A percentile compares a stretch with the other conserved stretches of the same genome.
Evolutionary conservation across 257 asterid species (phyloP).

Genomic region (Leonotis leonurus): DNA sequence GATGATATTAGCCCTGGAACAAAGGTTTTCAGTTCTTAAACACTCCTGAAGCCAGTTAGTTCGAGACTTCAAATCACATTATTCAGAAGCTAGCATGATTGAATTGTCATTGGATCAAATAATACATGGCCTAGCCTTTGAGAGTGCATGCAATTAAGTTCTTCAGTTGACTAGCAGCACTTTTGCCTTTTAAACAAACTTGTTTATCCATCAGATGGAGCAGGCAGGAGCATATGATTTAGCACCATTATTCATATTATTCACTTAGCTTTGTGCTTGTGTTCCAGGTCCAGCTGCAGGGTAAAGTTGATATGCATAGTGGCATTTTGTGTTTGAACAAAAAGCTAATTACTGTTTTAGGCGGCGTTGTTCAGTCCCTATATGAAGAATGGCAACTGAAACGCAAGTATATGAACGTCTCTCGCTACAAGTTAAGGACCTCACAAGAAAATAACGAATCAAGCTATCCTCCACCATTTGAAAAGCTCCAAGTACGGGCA

Average conservation of each 20-base stretch:
- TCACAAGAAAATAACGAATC: conserved; percentile 46
- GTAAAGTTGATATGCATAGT: conserved; percentile 39
- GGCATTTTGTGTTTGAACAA: conserved; percentile 67
- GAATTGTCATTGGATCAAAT: neutral
- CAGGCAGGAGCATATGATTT: no score
- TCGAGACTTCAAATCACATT: neutral
- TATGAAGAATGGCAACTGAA: conserved; percentile 83
- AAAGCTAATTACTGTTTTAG: conserved; percentile 44
- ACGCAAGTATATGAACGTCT: conserved; percentile 59
- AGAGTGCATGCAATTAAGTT: conserved; percentile 1
- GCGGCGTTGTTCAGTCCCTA: conserved; percentile 78
- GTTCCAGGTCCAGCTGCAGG: conserved; percentile 58
- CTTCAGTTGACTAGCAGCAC: neutral
- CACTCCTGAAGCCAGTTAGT: neutral
- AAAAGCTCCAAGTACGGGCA: conserved; percentile 54
- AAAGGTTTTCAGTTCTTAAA: conserved; percentile 39
- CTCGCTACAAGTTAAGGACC: conserved; percentile 41
- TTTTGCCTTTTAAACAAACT: no score
- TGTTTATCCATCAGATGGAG: no score
- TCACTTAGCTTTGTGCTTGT: conserved; percentile 19
- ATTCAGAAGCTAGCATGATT: neutral
- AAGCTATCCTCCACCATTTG: conserved; percentile 69
- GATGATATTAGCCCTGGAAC: conserved; percentile 75
- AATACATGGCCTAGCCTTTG: neutral
- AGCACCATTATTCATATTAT: neutral